Conservation (phyloP, 192 early-diverging fungal species). For the Spizellomyces sp. region DNA sequence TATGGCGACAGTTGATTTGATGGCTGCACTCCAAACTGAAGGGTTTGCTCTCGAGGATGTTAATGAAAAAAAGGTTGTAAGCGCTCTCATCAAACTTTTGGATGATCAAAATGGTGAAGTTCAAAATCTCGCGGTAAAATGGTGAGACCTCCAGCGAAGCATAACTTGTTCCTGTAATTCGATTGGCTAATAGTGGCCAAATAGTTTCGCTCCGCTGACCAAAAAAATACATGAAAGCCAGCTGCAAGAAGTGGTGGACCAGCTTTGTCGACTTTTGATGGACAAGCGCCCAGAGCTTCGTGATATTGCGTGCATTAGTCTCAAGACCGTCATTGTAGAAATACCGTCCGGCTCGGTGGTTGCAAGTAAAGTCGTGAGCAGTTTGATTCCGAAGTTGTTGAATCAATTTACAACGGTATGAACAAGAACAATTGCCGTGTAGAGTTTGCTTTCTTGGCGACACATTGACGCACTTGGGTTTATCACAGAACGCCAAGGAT, state of each 20-base stretch:
- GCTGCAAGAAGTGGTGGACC: slow-evolving; percentile 69
- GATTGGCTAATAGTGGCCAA: background rate
- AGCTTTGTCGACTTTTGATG: slow-evolving; percentile 62
- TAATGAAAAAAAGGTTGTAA: slow-evolving; percentile 51
- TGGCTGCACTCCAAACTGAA: slow-evolving; percentile 68
- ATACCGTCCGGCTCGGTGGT: slow-evolving; percentile 55
- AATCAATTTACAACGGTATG: slow-evolving; percentile 62
- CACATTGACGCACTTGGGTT: background rate
- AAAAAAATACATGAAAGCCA: slow-evolving; percentile 71
- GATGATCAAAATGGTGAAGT: slow-evolving; percentile 86
- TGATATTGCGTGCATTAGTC: slow-evolving; percentile 83
- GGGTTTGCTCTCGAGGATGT: slow-evolving; percentile 58
- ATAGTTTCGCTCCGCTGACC: slow-evolving; percentile 76
- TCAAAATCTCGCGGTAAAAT: slow-evolving; percentile 78
- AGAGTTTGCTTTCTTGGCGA: too few relatives aligned
- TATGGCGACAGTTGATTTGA: slow-evolving; percentile 83
- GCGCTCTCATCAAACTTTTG: slow-evolving; percentile 60
- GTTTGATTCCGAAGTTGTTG: slow-evolving; percentile 72
- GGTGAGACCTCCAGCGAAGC: slow-evolving; percentile 43
- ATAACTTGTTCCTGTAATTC: slow-evolving; percentile 20
- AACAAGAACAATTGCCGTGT: background rate
- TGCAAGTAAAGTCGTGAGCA: slow-evolving; percentile 57
- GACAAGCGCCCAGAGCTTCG: slow-evolving; percentile 68
- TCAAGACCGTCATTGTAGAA: slow-evolving; percentile 80
- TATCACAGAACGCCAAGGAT: slow-evolving; percentile 30